phyloP scores from a whole-genome alignment of 768 basidiomycete species.

The Auriscalpium microsporum region DNA sequence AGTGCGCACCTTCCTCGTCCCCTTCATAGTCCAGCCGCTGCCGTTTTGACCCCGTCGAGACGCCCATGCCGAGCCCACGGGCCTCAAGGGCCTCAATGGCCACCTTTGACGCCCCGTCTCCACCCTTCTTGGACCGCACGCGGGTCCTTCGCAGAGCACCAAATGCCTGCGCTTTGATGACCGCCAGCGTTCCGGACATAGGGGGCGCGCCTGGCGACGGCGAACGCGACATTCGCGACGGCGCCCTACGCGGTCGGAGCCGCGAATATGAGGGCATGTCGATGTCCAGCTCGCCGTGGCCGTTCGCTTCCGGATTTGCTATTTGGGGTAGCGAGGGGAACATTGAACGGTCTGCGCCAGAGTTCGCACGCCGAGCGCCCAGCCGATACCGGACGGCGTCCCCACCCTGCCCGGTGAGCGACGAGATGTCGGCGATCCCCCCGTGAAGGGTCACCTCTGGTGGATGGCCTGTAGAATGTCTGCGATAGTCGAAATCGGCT shows the following conservation, averaged over 20 bases:
- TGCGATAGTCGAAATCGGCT: slow-evolving; percentile 59
- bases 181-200: slow-evolving; percentile 76
- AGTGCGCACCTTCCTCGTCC: slow-evolving; percentile 22
- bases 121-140: slow-evolving; percentile 60
- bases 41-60: slow-evolving; percentile 31
- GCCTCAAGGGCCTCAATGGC: slow-evolving; percentile 79
- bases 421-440: slow-evolving; percentile 63
- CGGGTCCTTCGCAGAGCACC: slow-evolving; percentile 77
- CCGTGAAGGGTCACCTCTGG: slow-evolving; percentile 66
- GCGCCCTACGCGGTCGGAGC: slow-evolving; percentile 15
- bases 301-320: slow-evolving; percentile 42
- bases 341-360: slow-evolving; percentile 40
- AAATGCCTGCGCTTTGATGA: slow-evolving; percentile 87
- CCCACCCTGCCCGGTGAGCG: slow-evolving; percentile 35
- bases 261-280: slow-evolving; percentile 26
- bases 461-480: slow-evolving; percentile 41
- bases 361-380: slow-evolving; percentile 38
- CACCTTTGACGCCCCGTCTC: slow-evolving; percentile 65
- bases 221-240: slow-evolving; percentile 26
- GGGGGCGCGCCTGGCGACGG: slow-evolving; percentile 38
- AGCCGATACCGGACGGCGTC: slow-evolving; percentile 58
- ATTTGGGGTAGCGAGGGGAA: slow-evolving; percentile 41
- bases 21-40: slow-evolving; percentile 48
- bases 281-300: slow-evolving; percentile 34
- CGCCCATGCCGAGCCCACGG: slow-evolving; percentile 54